Base-by-base conservation (phyloP, 2,329 filamentous ascomycete genomes). In the Phialemonium atrogriseum region DNA sequence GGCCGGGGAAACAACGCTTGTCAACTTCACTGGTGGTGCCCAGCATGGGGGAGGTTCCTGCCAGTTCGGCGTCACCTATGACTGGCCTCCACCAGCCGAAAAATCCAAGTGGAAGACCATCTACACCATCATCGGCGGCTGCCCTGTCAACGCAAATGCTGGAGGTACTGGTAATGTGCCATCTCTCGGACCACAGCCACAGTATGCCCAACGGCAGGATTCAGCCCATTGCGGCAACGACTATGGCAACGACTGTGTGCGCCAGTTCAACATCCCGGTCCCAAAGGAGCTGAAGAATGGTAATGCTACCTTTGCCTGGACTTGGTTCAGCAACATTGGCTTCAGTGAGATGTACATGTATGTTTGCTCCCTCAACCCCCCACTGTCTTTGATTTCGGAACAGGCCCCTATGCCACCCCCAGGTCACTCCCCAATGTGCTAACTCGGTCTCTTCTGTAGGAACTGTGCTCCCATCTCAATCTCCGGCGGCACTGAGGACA, bases 301-400 rank as follows among this genome's bases (percentile, higher is more conserved):
- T 45, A 49, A 38, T 60, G 73, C 70, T 18, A 54, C 78, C 0
- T 59, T 80, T 9, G 66, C 68, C 2, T 80, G 77, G 75, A 73
- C 68, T 5, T 73, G 70, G 70, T 72, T 74, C 51, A 76, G 75
- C 53, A 64, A 66, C 40, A 50, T 74, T 11, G 74, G 75, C 5
- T 75, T 77, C 41, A 62, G 74, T 12, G 76, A 80, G 47, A 73
- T 77, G 62, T 82, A 82, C 58, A 78, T 78, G 31, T 27, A 18
- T 15, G 25, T 23, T 9, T 9, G n/a, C n/a, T n/a, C n/a, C n/a
- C n/a, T n/a, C n/a, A n/a, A n/a, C n/a, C n/a, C n/a, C n/a, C n/a
- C n/a, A n/a, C n/a, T n/a, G n/a, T n/a, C n/a, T n/a, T n/a, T n/a
- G n/a, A n/a, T n/a, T n/a, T n/a, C n/a, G n/a, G n/a, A n/a, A n/a